These are phyloP conservation scores for Microsporum ferrugineum DNA, from an alignment of 2,329 filamentous ascomycete species.

Conservation along the genomic window DNA sequence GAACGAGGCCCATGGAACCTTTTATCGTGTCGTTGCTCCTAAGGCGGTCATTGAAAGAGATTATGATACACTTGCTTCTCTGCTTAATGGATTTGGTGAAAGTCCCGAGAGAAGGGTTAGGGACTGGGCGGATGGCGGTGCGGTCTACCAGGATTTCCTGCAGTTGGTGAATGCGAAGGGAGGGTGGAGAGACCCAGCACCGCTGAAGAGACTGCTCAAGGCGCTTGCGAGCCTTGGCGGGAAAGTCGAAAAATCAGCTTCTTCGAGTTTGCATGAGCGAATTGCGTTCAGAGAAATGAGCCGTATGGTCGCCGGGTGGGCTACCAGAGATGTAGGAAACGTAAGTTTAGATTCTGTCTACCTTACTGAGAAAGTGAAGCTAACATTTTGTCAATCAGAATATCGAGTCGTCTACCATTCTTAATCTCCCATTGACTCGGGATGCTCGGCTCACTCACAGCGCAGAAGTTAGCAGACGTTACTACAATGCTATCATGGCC, in stretches of 20 bases:
- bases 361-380: background rate
- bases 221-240: constrained; percentile 36
- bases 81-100: constrained; percentile 60
- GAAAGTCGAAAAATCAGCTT: constrained; percentile 27
- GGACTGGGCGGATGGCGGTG: constrained; percentile 68
- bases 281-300: constrained; percentile 78
- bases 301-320: constrained; percentile 56
- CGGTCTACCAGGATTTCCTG: constrained; percentile 60
- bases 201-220: constrained; percentile 37
- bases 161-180: constrained; percentile 35
- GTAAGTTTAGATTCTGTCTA: constrained; percentile 32
- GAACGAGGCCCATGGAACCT: constrained; percentile 71
- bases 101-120: constrained; percentile 49
- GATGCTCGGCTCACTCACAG: constrained; percentile 61
- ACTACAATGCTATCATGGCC: constrained; percentile 55
- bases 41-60: constrained; percentile 71
- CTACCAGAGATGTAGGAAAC: constrained; percentile 49
- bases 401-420: constrained; percentile 28
- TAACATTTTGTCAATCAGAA: constrained; percentile 17
- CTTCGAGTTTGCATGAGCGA: constrained; percentile 44
- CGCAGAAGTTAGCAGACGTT: constrained; percentile 55
- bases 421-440: constrained; percentile 48
- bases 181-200: constrained; percentile 31
- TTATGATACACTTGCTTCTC: constrained; percentile 54
- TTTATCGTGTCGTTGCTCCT: constrained; percentile 71